Evolutionary conservation across 2,329 filamentous ascomycete species (phyloP).

Genomic region (Helicocarpus griseus): DNA sequence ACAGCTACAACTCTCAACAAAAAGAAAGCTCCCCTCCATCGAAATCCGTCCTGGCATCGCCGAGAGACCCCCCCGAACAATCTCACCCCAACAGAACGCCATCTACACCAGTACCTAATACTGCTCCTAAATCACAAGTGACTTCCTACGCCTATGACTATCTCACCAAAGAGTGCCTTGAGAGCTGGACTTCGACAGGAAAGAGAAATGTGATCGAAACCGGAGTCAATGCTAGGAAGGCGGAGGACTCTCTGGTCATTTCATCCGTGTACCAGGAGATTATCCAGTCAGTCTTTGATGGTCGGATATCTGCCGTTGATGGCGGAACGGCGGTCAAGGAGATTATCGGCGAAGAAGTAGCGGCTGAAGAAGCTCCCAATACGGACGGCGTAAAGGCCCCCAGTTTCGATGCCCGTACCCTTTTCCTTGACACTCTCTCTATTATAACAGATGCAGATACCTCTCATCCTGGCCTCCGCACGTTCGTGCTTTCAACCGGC

Average conservation of each 20-base stretch:
- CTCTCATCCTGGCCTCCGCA: slow-evolving; percentile 47
- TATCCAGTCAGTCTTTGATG: slow-evolving; percentile 62
- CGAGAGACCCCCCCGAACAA: slow-evolving; percentile 20
- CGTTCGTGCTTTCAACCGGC: slow-evolving; percentile 61
- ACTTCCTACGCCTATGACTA: slow-evolving; percentile 60
- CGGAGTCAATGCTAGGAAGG: slow-evolving; percentile 53
- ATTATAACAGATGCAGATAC: slow-evolving; percentile 66
- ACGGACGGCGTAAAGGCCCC: slow-evolving; percentile 35
- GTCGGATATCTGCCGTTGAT: slow-evolving; percentile 55
- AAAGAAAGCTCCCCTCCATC: slow-evolving; percentile 17
- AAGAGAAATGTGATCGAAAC: slow-evolving; percentile 57
- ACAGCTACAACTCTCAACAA: slow-evolving; percentile 27
- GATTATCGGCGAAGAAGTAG: slow-evolving; percentile 53
- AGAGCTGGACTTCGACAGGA: slow-evolving; percentile 58
- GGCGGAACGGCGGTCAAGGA: slow-evolving; percentile 65
- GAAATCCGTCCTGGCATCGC: slow-evolving; percentile 22
- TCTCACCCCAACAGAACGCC: slow-evolving; percentile 21
- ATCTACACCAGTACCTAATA: slow-evolving; percentile 15
- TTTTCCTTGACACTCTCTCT: slow-evolving; percentile 76
- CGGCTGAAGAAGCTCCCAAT: slow-evolving; percentile 38
- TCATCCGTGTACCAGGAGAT: slow-evolving; percentile 76
- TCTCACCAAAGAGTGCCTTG: slow-evolving; percentile 60
- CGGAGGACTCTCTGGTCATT: slow-evolving; percentile 59
- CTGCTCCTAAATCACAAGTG: slow-evolving; percentile 17
- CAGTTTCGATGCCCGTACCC: slow-evolving; percentile 51